These are phyloP conservation scores for Ganoderma lucidum DNA, from an alignment of 1,284 basidiomycete genomes.

Conservation along the genomic window DNA sequence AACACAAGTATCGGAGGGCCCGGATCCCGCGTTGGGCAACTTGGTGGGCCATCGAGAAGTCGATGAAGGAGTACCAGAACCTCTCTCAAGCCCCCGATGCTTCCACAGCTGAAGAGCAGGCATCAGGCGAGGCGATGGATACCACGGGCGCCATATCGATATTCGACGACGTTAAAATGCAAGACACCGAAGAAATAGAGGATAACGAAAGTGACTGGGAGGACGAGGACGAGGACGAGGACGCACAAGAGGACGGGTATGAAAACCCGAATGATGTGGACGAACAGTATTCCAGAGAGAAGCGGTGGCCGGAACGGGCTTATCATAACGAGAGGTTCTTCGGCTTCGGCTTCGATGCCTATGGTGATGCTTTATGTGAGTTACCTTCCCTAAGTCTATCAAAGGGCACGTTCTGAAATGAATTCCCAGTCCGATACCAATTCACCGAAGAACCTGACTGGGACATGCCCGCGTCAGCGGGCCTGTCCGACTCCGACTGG, in stretches of 20 bases:
- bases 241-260: background rate
- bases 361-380: background rate
- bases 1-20: background rate
- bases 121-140: background rate
- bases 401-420: background rate
- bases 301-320: background rate
- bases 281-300: background rate
- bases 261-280: background rate
- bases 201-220: background rate
- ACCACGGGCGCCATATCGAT: background rate
- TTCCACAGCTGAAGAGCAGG: background rate
- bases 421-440: background rate
- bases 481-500: background rate
- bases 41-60: background rate
- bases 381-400: background rate
- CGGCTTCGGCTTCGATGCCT: background rate
- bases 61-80: background rate
- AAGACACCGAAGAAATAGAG: background rate
- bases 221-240: background rate
- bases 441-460: slow-evolving; percentile 1
- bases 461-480: background rate
- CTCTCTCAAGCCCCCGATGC: background rate
- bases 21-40: background rate
- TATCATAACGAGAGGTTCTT: slow-evolving; percentile 1
- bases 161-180: background rate